Conservation (phyloP, 768 basidiomycete species). For the Gloeophyllum trabeum region DNA sequence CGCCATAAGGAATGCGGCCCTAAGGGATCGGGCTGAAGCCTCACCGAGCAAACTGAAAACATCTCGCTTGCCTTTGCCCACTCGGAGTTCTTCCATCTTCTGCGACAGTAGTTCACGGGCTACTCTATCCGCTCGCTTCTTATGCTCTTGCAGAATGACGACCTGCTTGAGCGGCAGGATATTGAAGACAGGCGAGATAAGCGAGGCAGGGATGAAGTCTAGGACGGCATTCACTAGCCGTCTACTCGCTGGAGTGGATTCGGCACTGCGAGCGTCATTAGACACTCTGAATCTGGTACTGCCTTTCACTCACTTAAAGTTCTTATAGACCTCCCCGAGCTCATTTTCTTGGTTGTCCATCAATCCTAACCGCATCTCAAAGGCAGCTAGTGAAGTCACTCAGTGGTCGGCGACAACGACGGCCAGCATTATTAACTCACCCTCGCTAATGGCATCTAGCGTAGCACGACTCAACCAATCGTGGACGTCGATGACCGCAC, state of each 20-base stretch:
- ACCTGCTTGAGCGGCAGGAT: slow-evolving; percentile 19
- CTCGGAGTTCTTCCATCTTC: background rate
- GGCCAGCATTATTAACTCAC: background rate
- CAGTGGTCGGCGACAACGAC: background rate
- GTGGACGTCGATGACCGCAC: background rate
- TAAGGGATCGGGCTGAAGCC: slow-evolving; percentile 12
- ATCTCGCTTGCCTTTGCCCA: background rate
- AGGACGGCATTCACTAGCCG: slow-evolving; percentile 14
- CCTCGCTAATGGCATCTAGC: background rate
- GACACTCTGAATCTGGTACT: background rate
- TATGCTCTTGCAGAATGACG: too few relatives aligned
- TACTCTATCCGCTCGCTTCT: background rate
- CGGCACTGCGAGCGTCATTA: background rate
- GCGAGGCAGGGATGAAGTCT: slow-evolving; percentile 27
- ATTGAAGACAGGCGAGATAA: slow-evolving; percentile 29
- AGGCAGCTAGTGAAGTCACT: background rate
- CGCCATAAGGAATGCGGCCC: too few relatives aligned
- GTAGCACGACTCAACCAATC: background rate
- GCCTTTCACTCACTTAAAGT: background rate
- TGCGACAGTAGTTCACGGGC: background rate
- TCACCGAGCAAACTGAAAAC: background rate
- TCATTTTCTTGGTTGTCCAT: background rate
- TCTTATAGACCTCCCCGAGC: background rate
- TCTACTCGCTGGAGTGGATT: background rate
- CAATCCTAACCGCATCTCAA: background rate